Evolutionary conservation across 345 rosid species (phyloP).

Genomic region (Schrenkiella parvula): DNA sequence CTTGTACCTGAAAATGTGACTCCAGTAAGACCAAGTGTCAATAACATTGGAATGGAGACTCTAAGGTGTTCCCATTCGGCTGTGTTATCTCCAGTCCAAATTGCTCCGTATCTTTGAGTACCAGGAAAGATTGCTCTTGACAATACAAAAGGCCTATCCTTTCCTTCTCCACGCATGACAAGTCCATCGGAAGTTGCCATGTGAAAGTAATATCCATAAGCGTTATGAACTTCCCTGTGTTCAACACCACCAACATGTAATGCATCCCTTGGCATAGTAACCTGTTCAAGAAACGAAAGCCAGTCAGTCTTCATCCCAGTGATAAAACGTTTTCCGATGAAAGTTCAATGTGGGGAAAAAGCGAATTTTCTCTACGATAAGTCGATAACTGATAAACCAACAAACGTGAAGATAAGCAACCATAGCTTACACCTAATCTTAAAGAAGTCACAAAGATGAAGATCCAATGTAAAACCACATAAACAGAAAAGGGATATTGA

Average conservation of each 20-base stretch:
- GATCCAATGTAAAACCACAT: not conserved
- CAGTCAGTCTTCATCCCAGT: not conserved
- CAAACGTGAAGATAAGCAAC: not conserved
- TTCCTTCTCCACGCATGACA: constrained; percentile 79
- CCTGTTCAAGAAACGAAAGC: constrained; percentile 35
- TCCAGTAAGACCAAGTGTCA: constrained; percentile 89
- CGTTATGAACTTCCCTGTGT: constrained; percentile 93
- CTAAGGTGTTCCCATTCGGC: constrained; percentile 98
- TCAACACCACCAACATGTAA: constrained; percentile 80
- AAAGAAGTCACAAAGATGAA: not conserved
- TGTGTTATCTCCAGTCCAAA: constrained; percentile 97
- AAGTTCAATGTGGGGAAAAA: not conserved
- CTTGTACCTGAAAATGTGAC: constrained; percentile 73
- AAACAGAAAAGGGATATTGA: not conserved
- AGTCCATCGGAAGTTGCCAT: constrained; percentile 99
- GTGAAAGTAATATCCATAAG: constrained; percentile 90
- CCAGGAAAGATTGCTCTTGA: constrained; percentile 97
- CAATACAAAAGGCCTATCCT: constrained; percentile 93
- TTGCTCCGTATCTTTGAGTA: constrained; percentile 91
- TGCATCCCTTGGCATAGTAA: constrained; percentile 97
- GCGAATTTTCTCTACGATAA: not conserved
- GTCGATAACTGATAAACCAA: not conserved
- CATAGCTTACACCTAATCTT: not conserved
- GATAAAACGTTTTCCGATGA: not conserved
- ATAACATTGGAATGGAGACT: constrained; percentile 92